These are phyloP conservation scores for Achaetomiella virescens DNA, from an alignment of 495 filamentous ascomycete species.

Conservation along the genomic window DNA sequence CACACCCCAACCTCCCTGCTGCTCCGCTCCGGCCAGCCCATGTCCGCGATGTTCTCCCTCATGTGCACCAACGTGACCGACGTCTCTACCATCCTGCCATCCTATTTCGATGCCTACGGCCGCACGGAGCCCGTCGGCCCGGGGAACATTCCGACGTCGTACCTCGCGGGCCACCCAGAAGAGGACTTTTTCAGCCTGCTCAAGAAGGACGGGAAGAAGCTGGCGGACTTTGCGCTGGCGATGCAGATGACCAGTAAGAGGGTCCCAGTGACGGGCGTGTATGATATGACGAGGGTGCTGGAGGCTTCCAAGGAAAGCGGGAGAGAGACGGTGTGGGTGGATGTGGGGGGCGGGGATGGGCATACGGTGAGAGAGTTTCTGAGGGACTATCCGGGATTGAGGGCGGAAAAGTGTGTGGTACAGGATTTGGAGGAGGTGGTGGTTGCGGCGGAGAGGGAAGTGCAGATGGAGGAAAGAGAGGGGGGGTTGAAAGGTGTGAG, in stretches of 20 bases:
- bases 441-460: conserved; percentile 1
- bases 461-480: conserved; percentile 10
- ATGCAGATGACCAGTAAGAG: conserved; percentile 20
- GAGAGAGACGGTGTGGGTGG: conserved; percentile 25
- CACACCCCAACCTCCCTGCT: conserved; percentile 29
- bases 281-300: conserved; percentile 26
- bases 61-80: conserved; percentile 38
- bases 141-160: conserved; percentile 23
- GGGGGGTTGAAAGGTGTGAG: conserved; percentile 18
- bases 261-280: conserved; percentile 29
- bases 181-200: conserved; percentile 27
- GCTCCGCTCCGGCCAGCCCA: conserved; percentile 16
- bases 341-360: conserved; percentile 38
- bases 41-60: conserved; percentile 48
- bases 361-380: conserved; percentile 30
- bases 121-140: conserved; percentile 23
- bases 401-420: conserved; percentile 26
- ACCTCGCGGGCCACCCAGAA: conserved; percentile 20
- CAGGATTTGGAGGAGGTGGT: conserved; percentile 32
- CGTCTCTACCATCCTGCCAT: conserved; percentile 21
- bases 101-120: conserved; percentile 33
- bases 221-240: conserved; percentile 24
- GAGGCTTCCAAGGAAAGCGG: conserved; percentile 3
- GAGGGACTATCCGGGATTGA: conserved; percentile 18
- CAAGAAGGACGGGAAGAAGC: conserved; percentile 13